Base-by-base conservation (phyloP, 2,329 filamentous ascomycete genomes). In the Apiospora rasikravindrae region DNA sequence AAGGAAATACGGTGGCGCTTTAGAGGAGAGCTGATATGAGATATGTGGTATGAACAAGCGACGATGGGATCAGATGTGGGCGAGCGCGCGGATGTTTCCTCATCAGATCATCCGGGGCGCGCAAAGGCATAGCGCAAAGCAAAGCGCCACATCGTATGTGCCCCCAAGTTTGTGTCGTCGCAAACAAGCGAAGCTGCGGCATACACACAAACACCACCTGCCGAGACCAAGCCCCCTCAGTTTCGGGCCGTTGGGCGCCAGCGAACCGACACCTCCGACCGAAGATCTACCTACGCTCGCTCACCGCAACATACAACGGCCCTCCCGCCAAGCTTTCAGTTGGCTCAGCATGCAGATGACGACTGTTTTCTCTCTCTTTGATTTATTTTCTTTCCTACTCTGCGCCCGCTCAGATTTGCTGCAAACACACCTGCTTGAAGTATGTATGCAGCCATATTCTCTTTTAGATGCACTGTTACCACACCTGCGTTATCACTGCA, bases 161-260 rank as follows among this genome's bases (percentile, higher is more conserved):
- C 57, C 10, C 33, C 10, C 33, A 61, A 33, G 8, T 24, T 16
- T 4, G 19, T 61, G 19, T 22, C 22, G 45, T 22, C 45, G 45
- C 45, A 49, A 10, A 49, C 45, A 49, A 49, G 57, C 53, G 33
- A 22, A 33, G 57, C 19, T 53, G 49, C 22, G 6, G 19, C 45
- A n/a, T 22, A n/a, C 29, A 61, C 33, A 37, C 33, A 37, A 1
- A 37, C 33, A 37, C 33, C 3, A 6, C 33, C 57, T 64, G 33
- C 57, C 57, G 57, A 64, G 19, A n/a, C 33, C 33, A 40, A 64
- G 19, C 33, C 33, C 33, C 57, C 57, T 33, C 40, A 64, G 24
- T 19, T 10, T 64, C 57, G 57, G 57, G 57, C 57, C 57, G 57
- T 64, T 64, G 57, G 57, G 57, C 57, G 57, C 57, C 57, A 64